A percentile compares a stretch with the other conserved stretches of the same genome.
phyloP scores from a whole-genome alignment of 2,329 filamentous ascomycete species.

The Phaeophleospora eucalypticola region DNA sequence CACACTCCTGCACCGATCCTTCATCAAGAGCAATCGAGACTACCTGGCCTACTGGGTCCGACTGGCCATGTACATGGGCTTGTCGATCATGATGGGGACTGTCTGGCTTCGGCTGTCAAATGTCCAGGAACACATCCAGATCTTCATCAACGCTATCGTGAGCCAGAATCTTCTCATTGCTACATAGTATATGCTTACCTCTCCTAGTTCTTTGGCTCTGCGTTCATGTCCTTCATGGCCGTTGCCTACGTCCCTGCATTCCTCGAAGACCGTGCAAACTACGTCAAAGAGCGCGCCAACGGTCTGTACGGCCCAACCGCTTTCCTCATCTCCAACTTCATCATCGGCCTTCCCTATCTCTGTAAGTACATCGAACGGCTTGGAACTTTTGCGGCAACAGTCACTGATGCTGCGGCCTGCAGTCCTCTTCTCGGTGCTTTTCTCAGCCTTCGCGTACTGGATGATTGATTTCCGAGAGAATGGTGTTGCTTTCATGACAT shows the following conservation, averaged over 20 bases:
- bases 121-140: constrained; percentile 67
- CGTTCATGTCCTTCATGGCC: constrained; percentile 53
- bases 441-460: constrained; percentile 74
- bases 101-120: constrained; percentile 72
- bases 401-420: neutral
- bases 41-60: constrained; percentile 76
- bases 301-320: constrained; percentile 71
- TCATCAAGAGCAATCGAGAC: constrained; percentile 77
- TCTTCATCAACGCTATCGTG: constrained; percentile 70
- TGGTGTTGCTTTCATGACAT: constrained; percentile 66
- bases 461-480: constrained; percentile 68
- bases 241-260: constrained; percentile 80
- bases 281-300: constrained; percentile 73
- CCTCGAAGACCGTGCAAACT: constrained; percentile 71
- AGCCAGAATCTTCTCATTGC: constrained; percentile 5
- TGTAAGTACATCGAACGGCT: constrained; percentile 37
- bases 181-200: constrained; percentile 5
- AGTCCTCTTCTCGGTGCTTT: constrained; percentile 68
- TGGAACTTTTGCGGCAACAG: no score
- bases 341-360: constrained; percentile 76
- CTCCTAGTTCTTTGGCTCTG: constrained; percentile 45
- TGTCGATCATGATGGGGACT: constrained; percentile 81
- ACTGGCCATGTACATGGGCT: constrained; percentile 70
- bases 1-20: constrained; percentile 69
- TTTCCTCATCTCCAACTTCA: constrained; percentile 74